phyloP scores from a whole-genome alignment of 169 alveolate genomes.

The Eimeria zaria region DNA sequence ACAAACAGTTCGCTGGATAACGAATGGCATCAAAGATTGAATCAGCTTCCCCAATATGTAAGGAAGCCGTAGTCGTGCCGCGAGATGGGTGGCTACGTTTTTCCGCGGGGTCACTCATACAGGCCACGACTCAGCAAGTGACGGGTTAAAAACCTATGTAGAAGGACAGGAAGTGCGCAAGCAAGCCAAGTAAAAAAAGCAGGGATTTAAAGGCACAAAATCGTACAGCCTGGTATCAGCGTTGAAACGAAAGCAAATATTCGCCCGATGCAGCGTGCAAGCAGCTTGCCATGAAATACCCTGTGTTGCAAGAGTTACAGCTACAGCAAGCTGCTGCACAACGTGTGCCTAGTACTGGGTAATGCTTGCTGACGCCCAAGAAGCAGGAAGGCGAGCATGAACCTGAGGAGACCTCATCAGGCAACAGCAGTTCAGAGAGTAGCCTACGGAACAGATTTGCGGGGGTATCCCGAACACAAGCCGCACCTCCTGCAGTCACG shows the following conservation, averaged over 20 bases:
- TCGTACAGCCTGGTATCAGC: background rate
- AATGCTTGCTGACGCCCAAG: background rate
- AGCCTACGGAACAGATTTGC: background rate
- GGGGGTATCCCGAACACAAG: no score
- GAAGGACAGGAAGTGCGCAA: background rate
- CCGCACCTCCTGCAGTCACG: conserved; percentile 17
- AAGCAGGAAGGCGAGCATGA: background rate
- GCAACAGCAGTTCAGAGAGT: background rate
- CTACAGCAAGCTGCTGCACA: background rate
- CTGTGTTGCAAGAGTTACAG: background rate
- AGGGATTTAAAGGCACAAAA: no score
- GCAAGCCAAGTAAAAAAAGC: no score
- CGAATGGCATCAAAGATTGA: background rate
- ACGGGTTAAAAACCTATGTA: background rate
- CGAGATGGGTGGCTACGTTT: background rate
- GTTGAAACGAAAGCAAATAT: background rate
- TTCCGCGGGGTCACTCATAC: background rate
- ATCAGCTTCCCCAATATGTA: background rate
- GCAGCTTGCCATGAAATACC: background rate
- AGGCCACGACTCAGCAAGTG: background rate
- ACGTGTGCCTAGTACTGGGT: background rate
- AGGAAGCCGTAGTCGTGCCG: background rate
- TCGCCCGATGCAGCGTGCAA: background rate
- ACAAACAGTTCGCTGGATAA: background rate
- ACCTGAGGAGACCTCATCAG: background rate